Conservation (phyloP, 352 stramenopile genomes). For the Pythium rhizo-oryzae region DNA sequence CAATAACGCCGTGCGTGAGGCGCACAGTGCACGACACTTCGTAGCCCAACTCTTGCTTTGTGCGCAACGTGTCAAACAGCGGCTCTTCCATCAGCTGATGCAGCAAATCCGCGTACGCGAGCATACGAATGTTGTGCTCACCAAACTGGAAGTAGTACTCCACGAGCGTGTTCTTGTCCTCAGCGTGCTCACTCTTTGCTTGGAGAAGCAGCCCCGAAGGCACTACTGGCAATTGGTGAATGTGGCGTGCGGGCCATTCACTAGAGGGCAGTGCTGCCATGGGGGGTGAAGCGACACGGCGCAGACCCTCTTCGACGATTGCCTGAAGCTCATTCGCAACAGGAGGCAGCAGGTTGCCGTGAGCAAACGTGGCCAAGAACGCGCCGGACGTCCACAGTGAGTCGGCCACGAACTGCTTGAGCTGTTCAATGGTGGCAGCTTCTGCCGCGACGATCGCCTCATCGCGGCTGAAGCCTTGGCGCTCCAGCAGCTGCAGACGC, state of each 20-base stretch:
- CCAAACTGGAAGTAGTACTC: constrained; percentile 90
- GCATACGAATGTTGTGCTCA: constrained; percentile 52
- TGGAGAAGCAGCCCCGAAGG: constrained; percentile 53
- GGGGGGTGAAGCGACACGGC: constrained; percentile 30
- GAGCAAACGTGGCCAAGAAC: constrained; percentile 62
- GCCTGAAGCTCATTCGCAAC: constrained; percentile 38
- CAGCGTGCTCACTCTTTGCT: constrained; percentile 67
- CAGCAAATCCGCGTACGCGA: constrained; percentile 83
- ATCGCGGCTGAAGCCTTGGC: constrained; percentile 47
- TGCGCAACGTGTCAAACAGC: constrained; percentile 86
- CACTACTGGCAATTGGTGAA: constrained; percentile 54
- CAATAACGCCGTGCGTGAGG: constrained; percentile 80
- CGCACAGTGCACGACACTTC: constrained; percentile 88
- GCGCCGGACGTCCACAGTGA: constrained; percentile 53
- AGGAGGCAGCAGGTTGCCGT: constrained; percentile 65
- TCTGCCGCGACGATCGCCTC: constrained; percentile 56
- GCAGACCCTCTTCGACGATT: constrained; percentile 51
- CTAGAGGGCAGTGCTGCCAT: constrained; percentile 27
- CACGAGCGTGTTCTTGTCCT: constrained; percentile 84
- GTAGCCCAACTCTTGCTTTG: constrained; percentile 90
- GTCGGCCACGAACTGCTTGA: constrained; percentile 44
- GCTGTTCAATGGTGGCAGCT: constrained; percentile 35
- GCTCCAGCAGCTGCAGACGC: constrained; percentile 70
- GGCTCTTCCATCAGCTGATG: constrained; percentile 91
- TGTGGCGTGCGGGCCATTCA: constrained; percentile 47